These are phyloP conservation scores for Podila epicladia DNA, from an alignment of 192 early-diverging fungal genomes.

Conservation along the genomic window DNA sequence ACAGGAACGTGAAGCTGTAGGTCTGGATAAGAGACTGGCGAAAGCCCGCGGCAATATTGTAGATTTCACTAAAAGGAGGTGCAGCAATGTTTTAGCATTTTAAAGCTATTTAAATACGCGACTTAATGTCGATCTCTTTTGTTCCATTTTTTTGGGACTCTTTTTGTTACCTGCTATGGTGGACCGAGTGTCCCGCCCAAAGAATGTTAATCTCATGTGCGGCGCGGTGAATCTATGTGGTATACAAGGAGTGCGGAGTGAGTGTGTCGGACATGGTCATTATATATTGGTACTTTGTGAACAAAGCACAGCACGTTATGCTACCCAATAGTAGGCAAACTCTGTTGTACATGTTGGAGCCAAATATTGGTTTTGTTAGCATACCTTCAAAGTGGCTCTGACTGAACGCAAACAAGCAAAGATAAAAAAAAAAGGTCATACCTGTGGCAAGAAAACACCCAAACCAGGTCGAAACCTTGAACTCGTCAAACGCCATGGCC, in stretches of 20 bases:
- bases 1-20: conserved; percentile 58
- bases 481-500: conserved; percentile 48
- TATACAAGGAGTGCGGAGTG: background rate
- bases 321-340: conserved; percentile 48
- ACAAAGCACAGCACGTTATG: no score
- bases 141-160: no score
- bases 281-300: no score
- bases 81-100: background rate
- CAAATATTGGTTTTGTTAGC: no score
- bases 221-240: conserved; percentile 62
- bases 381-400: no score
- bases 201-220: conserved; percentile 69
- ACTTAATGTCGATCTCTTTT: no score
- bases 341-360: conserved; percentile 1
- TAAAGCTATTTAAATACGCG: no score
- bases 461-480: conserved; percentile 58
- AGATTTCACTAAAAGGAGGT: conserved; percentile 53
- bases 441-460: conserved; percentile 61
- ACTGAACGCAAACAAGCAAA: background rate
- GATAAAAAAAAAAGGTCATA: background rate
- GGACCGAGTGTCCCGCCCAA: conserved; percentile 63
- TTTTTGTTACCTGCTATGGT: conserved; percentile 37
- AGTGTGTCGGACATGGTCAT: background rate
- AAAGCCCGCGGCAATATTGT: conserved; percentile 67
- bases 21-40: conserved; percentile 61